phyloP scores from a whole-genome alignment of 2,329 filamentous ascomycete genomes.

The Scedosporium minutisporum region DNA sequence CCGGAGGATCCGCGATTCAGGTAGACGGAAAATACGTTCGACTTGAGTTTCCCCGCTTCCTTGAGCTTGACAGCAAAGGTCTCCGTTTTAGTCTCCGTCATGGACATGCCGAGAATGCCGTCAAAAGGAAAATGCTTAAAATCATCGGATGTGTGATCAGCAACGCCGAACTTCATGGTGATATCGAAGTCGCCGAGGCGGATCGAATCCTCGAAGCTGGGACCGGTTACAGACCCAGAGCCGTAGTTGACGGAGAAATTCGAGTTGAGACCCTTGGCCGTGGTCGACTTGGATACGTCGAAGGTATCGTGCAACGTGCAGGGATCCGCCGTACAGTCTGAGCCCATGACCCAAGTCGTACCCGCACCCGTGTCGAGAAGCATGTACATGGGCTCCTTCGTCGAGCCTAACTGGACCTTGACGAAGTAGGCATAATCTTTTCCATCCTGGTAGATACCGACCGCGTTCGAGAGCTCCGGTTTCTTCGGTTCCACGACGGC shows the following conservation, averaged over 20 bases:
- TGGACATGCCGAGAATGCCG: conserved; percentile 73
- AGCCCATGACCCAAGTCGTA: conserved; percentile 77
- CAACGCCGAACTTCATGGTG: conserved; percentile 61
- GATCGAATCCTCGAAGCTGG: conserved; percentile 56
- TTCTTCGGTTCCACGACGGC: conserved; percentile 34
- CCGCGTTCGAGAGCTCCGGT: conserved; percentile 36
- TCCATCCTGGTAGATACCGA: conserved; percentile 53
- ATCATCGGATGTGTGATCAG: conserved; percentile 59
- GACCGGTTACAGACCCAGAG: conserved; percentile 62
- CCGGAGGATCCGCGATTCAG: conserved; percentile 59
- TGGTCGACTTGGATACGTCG: conserved; percentile 54
- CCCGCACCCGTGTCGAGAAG: conserved; percentile 57
- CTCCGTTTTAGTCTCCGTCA: conserved; percentile 47
- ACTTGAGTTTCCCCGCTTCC: conserved; percentile 41
- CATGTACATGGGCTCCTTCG: conserved; percentile 46
- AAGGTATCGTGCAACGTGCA: conserved; percentile 65
- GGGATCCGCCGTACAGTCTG: conserved; percentile 53
- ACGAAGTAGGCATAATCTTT: conserved; percentile 59
- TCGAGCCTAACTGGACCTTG: conserved; percentile 45
- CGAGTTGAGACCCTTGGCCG: conserved; percentile 42
- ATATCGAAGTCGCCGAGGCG: conserved; percentile 56
- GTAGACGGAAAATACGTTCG: conserved; percentile 62
- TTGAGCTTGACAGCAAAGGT: conserved; percentile 59
- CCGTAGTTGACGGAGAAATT: conserved; percentile 66
- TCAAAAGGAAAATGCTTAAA: conserved; percentile 77